A percentile compares a stretch with the other conserved stretches of the same genome.
Conservation (phyloP, 1,139 yeast species). For the Zygotorulaspora mrakii region DNA sequence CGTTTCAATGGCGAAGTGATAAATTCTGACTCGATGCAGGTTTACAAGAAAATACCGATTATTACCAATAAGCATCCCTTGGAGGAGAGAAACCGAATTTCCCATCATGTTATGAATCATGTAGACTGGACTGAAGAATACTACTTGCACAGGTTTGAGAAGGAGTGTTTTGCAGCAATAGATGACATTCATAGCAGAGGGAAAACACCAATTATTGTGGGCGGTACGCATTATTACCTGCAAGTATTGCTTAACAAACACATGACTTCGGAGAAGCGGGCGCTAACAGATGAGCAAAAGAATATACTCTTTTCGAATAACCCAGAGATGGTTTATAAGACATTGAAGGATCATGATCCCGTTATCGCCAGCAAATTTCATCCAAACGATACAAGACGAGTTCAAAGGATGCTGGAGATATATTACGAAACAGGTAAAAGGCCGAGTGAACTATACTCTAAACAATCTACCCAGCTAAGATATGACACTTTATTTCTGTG, state of each 20-base stretch:
- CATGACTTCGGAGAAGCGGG: slow-evolving; percentile 22
- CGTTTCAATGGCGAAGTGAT: slow-evolving; percentile 82
- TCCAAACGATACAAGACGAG: slow-evolving; percentile 80
- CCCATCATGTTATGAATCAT: slow-evolving; percentile 87
- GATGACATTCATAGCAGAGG: slow-evolving; percentile 64
- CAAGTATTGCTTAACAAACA: slow-evolving; percentile 61
- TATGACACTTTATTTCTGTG: slow-evolving; percentile 74
- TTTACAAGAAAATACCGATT: slow-evolving; percentile 65
- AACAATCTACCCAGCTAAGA: slow-evolving; percentile 57
- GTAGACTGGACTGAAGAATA: slow-evolving; percentile 78
- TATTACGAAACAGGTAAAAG: slow-evolving; percentile 60
- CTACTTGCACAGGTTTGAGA: slow-evolving; percentile 72
- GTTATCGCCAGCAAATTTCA: slow-evolving; percentile 76
- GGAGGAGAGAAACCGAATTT: slow-evolving; percentile 64
- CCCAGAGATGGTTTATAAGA: slow-evolving; percentile 47
- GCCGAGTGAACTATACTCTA: slow-evolving; percentile 67
- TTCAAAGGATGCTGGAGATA: slow-evolving; percentile 78
- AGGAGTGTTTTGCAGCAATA: slow-evolving; percentile 57
- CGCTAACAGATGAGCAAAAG: slow-evolving; percentile 43
- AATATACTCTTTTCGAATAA: slow-evolving; percentile 55
- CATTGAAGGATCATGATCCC: slow-evolving; percentile 60
- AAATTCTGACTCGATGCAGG: slow-evolving; percentile 97
- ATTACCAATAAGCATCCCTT: slow-evolving; percentile 92
- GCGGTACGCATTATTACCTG: slow-evolving; percentile 93
- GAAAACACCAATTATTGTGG: slow-evolving; percentile 82